Conservation (phyloP, 371 early-diverging fungal genomes). For the Rhizopus sp. region DNA sequence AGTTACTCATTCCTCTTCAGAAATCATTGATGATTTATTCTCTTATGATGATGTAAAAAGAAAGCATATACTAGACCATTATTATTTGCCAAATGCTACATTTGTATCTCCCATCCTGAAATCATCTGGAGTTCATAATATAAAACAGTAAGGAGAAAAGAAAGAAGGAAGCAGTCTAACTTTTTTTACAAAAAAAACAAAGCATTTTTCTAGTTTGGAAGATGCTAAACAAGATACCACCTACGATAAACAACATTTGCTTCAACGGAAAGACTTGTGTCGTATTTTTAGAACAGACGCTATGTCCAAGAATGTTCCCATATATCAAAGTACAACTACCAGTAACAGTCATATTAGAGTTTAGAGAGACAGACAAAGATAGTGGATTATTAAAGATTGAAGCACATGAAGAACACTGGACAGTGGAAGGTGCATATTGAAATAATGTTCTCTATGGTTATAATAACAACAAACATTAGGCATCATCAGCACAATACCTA, state of each 20-base stretch:
- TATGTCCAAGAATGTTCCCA: constrained; percentile 54
- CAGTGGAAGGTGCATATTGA: constrained; percentile 39
- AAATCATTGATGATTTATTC: constrained; percentile 36
- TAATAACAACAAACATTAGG: constrained; percentile 21
- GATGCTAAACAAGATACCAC: constrained; percentile 49
- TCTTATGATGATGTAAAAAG: constrained; percentile 40
- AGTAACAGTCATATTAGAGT: constrained; percentile 48
- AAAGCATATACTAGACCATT: constrained; percentile 39
- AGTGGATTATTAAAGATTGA: constrained; percentile 46
- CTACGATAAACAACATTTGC: constrained; percentile 44
- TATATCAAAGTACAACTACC: constrained; percentile 47
- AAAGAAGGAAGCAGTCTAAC: neutral
- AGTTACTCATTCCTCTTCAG: constrained; percentile 14
- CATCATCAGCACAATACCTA: constrained; percentile 56
- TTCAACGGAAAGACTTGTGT: constrained; percentile 46
- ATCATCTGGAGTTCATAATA: constrained; percentile 52
- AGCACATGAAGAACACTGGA: constrained; percentile 58
- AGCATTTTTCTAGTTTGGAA: constrained; percentile 57
- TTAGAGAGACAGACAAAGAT: constrained; percentile 37
- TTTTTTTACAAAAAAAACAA: neutral
- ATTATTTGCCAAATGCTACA: constrained; percentile 40
- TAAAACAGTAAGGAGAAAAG: constrained; percentile 34
- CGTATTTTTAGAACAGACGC: constrained; percentile 44
- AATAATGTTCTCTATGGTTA: neutral
- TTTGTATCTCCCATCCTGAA: constrained; percentile 53